Evolutionary conservation across 495 filamentous ascomycete genomes (phyloP).

Genomic region (Penicillium maclennaniae): DNA sequence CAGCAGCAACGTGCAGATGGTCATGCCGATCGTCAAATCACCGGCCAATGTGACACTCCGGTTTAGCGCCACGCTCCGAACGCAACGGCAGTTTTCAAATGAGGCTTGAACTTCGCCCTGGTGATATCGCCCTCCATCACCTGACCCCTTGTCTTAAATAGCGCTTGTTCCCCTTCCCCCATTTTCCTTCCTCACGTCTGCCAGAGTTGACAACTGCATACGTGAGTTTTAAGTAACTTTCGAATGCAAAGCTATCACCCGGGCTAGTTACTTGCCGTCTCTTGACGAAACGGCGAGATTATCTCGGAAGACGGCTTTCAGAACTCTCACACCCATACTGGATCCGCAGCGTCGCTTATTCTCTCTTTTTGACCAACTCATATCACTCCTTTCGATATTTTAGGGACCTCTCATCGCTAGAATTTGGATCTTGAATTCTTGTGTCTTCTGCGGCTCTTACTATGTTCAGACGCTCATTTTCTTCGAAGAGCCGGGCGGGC

Average conservation of each 20-base stretch:
- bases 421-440: slow-evolving; percentile 4
- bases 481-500: slow-evolving; percentile 67
- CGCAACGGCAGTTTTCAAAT: not conserved
- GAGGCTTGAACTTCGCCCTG: slow-evolving; percentile 6
- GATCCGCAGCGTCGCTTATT: slow-evolving; percentile 36
- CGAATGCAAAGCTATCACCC: slow-evolving; percentile 31
- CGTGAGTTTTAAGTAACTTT: slow-evolving; percentile 29
- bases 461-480: slow-evolving; percentile 86
- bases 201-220: slow-evolving; percentile 39
- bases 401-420: slow-evolving; percentile 22
- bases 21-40: slow-evolving; percentile 13
- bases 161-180: slow-evolving; percentile 26
- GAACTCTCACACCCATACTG: slow-evolving; percentile 31
- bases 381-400: slow-evolving; percentile 35
- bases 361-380: slow-evolving; percentile 31
- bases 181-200: slow-evolving; percentile 28
- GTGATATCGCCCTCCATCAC: slow-evolving; percentile 31
- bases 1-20: slow-evolving; percentile 7
- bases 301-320: slow-evolving; percentile 34
- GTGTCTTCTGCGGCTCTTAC: slow-evolving; percentile 34
- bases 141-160: slow-evolving; percentile 24
- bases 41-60: slow-evolving; percentile 11
- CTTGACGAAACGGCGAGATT: slow-evolving; percentile 25
- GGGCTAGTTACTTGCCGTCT: slow-evolving; percentile 17
- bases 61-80: slow-evolving; percentile 15